phyloP scores from a whole-genome alignment of 371 early-diverging fungal genomes.

The Caulochytrium protostelioides region DNA sequence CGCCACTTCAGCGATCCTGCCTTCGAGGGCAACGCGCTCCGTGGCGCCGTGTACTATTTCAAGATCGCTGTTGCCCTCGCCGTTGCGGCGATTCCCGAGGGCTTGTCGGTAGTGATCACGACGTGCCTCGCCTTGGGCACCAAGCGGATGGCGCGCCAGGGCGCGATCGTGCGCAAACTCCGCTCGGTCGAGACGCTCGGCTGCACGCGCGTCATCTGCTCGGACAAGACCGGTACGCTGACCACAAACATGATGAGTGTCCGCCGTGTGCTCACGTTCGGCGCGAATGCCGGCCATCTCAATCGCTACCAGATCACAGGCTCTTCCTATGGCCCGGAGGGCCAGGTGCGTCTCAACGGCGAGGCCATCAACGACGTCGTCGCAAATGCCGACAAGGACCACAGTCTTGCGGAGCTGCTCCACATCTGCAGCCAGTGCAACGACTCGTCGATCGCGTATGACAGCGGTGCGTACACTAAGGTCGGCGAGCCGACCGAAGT shows the following conservation, averaged over 20 bases:
- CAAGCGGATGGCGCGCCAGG: slow-evolving; percentile 84
- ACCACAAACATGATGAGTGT: slow-evolving; percentile 96
- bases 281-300: slow-evolving; percentile 19
- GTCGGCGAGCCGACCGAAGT: slow-evolving; percentile 98
- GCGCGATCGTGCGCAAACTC: slow-evolving; percentile 85
- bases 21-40: slow-evolving; percentile 39
- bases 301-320: slow-evolving; percentile 55
- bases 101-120: slow-evolving; percentile 89
- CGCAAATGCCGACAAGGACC: slow-evolving; percentile 20
- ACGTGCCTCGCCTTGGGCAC: slow-evolving; percentile 91
- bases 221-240: slow-evolving; percentile 96
- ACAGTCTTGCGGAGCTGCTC: slow-evolving; percentile 43
- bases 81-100: slow-evolving; percentile 98
- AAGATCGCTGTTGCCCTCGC: slow-evolving; percentile 96
- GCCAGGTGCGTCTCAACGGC: slow-evolving; percentile 34
- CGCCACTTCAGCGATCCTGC: slow-evolving; percentile 76
- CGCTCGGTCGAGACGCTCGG: slow-evolving; percentile 91
- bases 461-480: slow-evolving; percentile 34
- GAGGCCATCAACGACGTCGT: slow-evolving; percentile 22
- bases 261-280: slow-evolving; percentile 24
- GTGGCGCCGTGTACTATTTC: slow-evolving; percentile 75
- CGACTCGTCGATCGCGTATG: slow-evolving; percentile 60
- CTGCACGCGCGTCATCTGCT: slow-evolving; percentile 88
- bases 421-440: slow-evolving; percentile 79
- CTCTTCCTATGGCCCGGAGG: slow-evolving; percentile 62